These are phyloP conservation scores for Mycena indigotica DNA, from an alignment of 768 basidiomycete species.

Conservation along the genomic window DNA sequence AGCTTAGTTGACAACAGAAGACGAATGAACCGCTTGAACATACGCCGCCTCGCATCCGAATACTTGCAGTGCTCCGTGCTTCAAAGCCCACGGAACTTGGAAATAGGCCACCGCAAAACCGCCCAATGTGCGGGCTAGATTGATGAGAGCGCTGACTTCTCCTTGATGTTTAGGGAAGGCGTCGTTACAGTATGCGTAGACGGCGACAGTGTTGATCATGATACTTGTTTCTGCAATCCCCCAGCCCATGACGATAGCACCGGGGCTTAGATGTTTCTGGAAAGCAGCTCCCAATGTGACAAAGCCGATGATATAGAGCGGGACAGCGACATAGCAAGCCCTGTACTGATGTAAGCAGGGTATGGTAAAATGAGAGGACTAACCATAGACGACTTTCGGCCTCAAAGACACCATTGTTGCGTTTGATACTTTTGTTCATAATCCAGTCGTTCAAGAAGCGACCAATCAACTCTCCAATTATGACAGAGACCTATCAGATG, in stretches of 20 bases:
- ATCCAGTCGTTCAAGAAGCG: conserved; percentile 58
- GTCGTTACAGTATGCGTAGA: conserved; percentile 44
- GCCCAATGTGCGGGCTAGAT: conserved; percentile 53
- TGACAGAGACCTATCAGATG: conserved; percentile 45
- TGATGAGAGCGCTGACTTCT: conserved; percentile 59
- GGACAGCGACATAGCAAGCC: conserved; percentile 55
- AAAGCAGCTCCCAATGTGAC: conserved; percentile 52
- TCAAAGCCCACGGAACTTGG: conserved; percentile 58
- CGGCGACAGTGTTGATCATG: conserved; percentile 48
- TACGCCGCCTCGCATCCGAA: conserved; percentile 59
- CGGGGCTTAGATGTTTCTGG: conserved; percentile 48
- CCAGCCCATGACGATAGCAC: conserved; percentile 61
- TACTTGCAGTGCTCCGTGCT: conserved; percentile 54
- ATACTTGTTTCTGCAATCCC: conserved; percentile 45
- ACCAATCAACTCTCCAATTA: conserved; percentile 55
- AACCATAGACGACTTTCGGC: conserved; percentile 61
- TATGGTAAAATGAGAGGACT: conserved; percentile 7
- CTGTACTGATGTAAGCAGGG: conserved; percentile 26
- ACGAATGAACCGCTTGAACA: too few relatives aligned
- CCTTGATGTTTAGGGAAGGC: conserved; percentile 47
- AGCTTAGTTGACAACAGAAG: too few relatives aligned
- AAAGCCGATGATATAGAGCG: conserved; percentile 56
- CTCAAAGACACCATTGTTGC: conserved; percentile 61
- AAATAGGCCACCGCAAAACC: conserved; percentile 60
- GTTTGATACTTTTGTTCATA: conserved; percentile 45